Conservation (phyloP, 2,329 filamentous ascomycete species). For the Nigrospora oryzae region DNA sequence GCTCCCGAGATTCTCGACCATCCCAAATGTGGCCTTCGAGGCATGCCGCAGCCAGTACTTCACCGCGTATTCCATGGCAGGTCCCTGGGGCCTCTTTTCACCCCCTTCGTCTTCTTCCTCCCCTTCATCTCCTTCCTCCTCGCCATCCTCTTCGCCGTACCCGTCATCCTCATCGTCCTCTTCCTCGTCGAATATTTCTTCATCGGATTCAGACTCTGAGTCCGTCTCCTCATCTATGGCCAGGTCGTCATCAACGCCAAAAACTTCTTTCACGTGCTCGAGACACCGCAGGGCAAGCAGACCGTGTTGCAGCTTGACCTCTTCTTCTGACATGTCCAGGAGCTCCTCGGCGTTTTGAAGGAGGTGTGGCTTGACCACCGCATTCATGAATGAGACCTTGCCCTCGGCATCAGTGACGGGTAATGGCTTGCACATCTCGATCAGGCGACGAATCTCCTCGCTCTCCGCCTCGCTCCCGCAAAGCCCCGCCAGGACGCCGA, state of each 20-base stretch:
- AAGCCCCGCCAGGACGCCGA: constrained; percentile 27
- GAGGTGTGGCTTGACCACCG: constrained; percentile 28
- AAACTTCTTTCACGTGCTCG: constrained; percentile 1
- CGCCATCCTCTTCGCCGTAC: neutral
- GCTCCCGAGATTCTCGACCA: constrained; percentile 28
- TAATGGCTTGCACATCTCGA: constrained; percentile 29
- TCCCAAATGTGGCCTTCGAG: constrained; percentile 29
- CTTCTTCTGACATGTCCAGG: constrained; percentile 26
- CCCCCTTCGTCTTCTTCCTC: constrained; percentile 5
- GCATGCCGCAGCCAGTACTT: constrained; percentile 33
- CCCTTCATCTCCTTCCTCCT: neutral
- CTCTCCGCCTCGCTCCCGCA: constrained; percentile 20
- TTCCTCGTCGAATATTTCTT: neutral
- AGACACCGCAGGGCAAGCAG: constrained; percentile 24
- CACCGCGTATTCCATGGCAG: constrained; percentile 24
- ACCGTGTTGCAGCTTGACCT: constrained; percentile 31
- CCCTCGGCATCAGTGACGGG: constrained; percentile 10
- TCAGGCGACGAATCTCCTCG: constrained; percentile 22
- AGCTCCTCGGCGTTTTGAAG: constrained; percentile 25
- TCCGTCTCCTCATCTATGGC: constrained; percentile 3
- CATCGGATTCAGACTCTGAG: neutral
- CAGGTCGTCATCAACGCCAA: neutral
- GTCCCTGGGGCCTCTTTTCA: constrained; percentile 11
- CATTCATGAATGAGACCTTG: constrained; percentile 21
- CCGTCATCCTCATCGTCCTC: constrained; percentile 2